A percentile compares a stretch with the other conserved stretches of the same genome.
These are phyloP conservation scores for Simplicillium sp. DNA, from an alignment of 2,329 filamentous ascomycete species.

Conservation along the genomic window DNA sequence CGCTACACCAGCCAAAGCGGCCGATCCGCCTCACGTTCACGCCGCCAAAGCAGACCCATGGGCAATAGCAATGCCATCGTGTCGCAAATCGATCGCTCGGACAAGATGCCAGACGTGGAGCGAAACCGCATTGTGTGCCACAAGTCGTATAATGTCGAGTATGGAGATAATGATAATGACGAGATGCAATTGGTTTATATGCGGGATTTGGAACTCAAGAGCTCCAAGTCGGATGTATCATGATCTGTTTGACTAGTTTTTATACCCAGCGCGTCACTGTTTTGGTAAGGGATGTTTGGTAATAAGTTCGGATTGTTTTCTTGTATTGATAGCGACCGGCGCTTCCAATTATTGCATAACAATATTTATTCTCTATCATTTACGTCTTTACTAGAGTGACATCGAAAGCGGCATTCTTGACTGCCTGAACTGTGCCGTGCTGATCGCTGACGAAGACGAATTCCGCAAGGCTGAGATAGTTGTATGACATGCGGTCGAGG, in stretches of 20 bases:
- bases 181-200: not conserved
- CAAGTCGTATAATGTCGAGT: not conserved
- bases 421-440: slow-evolving; percentile 2
- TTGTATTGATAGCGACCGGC: no score
- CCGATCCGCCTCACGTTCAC: not conserved
- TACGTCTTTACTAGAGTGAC: slow-evolving; percentile 1
- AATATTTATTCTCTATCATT: no score
- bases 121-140: not conserved
- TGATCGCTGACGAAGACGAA: slow-evolving; percentile 4
- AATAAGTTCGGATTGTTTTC: no score
- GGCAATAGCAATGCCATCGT: not conserved
- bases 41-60: not conserved
- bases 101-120: not conserved
- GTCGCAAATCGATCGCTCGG: not conserved
- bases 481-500: slow-evolving; percentile 3
- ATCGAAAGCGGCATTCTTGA: slow-evolving; percentile 2
- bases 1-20: not conserved
- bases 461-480: slow-evolving; percentile 4
- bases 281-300: no score
- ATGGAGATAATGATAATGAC: not conserved
- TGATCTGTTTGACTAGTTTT: no score
- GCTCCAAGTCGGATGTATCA: not conserved
- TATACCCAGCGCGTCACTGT: no score
- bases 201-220: not conserved
- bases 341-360: no score